Conservation (phyloP, 345 rosid genomes). For the Erodium maritimum region DNA sequence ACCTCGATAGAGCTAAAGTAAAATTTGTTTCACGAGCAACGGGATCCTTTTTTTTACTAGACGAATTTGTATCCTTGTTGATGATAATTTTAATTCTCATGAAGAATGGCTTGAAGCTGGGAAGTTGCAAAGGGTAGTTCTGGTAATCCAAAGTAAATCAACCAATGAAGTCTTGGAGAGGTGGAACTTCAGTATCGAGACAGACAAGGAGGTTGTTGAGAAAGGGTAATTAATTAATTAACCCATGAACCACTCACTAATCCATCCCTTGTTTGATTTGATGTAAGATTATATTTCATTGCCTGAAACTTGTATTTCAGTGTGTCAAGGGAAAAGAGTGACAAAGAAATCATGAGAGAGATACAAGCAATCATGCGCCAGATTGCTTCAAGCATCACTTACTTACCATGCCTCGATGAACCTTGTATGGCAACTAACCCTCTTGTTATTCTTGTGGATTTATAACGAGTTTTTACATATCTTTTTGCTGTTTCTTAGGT, state of each 20-base stretch:
- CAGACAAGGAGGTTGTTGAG: slow-evolving; percentile 58
- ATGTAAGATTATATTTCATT: not conserved
- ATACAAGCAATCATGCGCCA: slow-evolving; percentile 92
- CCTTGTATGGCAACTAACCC: slow-evolving; percentile 43
- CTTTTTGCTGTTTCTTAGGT: slow-evolving; percentile 29
- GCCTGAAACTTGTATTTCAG: slow-evolving; percentile 18
- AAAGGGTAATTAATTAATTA: slow-evolving; percentile 69
- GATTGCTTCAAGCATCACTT: slow-evolving; percentile 74
- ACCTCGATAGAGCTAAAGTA: too few relatives aligned
- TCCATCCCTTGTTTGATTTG: too few relatives aligned
- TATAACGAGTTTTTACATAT: too few relatives aligned
- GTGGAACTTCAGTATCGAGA: slow-evolving; percentile 85
- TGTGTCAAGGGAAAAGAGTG: slow-evolving; percentile 86
- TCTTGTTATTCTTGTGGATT: not conserved
- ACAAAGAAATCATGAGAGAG: slow-evolving; percentile 73
- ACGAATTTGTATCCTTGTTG: slow-evolving; percentile 1
- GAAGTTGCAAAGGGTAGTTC: slow-evolving; percentile 72
- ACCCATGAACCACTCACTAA: not conserved
- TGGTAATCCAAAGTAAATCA: slow-evolving; percentile 81
- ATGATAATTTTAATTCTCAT: slow-evolving; percentile 9
- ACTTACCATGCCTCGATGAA: slow-evolving; percentile 92
- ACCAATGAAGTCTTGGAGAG: slow-evolving; percentile 80
- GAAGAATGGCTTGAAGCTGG: slow-evolving; percentile 92
- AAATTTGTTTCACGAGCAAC: not conserved
- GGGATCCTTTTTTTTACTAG: not conserved